These are phyloP conservation scores for Aureobasidium vineae DNA, from an alignment of 2,329 filamentous ascomycete genomes.

Conservation along the genomic window DNA sequence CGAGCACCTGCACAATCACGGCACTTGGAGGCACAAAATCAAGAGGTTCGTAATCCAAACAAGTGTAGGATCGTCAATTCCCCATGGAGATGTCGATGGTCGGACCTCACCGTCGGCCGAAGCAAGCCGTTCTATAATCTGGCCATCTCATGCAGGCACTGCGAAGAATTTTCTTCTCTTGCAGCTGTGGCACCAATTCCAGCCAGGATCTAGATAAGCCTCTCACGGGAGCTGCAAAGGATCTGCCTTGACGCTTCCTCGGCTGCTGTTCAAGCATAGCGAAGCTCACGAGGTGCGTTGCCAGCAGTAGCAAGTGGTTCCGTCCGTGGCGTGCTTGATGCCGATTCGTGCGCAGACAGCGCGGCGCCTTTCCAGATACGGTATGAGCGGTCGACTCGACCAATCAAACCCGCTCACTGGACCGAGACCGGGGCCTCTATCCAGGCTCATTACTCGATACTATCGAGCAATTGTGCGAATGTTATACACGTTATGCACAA, in stretches of 20 bases:
- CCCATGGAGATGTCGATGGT: conserved; percentile 5
- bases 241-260: conserved; percentile 7
- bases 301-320: neutral
- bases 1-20: neutral
- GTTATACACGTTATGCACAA: neutral
- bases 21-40: no score
- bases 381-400: neutral
- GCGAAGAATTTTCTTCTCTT: conserved; percentile 11
- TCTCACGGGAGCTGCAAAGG: neutral
- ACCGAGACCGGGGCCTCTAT: conserved; percentile 9
- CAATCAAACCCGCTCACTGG: neutral
- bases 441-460: conserved; percentile 20
- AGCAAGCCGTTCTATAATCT: neutral
- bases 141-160: neutral
- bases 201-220: neutral
- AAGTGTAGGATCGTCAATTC: neutral
- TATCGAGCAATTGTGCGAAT: conserved; percentile 20
- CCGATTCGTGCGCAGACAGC: conserved; percentile 17
- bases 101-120: conserved; percentile 6
- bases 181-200: neutral
- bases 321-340: neutral
- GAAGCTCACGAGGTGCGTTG: neutral
- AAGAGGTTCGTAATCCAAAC: neutral
- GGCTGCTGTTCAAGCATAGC: neutral
- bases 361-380: conserved; percentile 5